Conservation (phyloP, 257 asterid species). For the Solanum dulcamara region DNA sequence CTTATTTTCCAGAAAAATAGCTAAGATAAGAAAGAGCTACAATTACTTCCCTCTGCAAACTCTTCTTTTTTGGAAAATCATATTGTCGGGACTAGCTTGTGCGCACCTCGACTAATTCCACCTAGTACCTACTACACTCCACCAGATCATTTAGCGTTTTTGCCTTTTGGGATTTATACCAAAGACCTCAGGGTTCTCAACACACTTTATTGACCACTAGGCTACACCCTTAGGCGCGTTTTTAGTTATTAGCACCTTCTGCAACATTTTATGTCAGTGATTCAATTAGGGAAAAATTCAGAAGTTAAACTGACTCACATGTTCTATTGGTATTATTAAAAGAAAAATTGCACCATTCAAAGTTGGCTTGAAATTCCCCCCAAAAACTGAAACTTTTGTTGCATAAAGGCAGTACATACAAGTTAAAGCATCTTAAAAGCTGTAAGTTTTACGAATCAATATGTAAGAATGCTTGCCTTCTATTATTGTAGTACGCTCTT, state of each 20-base stretch:
- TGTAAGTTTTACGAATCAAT: not conserved
- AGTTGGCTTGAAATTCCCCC: not conserved
- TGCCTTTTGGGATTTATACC: not conserved
- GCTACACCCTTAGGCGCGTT: not conserved
- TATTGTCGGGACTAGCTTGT: not conserved
- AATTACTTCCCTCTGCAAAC: not conserved
- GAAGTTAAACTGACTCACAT: not conserved
- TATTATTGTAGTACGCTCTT: slow-evolving; percentile 73
- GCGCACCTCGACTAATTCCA: not conserved
- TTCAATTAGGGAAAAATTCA: not conserved
- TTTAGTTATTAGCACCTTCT: not conserved
- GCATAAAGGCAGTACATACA: not conserved
- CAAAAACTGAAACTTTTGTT: not conserved
- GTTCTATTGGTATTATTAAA: not conserved
- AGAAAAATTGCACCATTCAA: not conserved
- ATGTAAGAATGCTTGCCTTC: slow-evolving; percentile 41
- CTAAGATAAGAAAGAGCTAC: not conserved
- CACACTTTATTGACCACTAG: not conserved
- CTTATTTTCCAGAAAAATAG: not conserved
- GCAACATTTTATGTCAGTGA: not conserved
- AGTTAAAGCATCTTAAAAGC: not conserved
- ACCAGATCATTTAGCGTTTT: not conserved
- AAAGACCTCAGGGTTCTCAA: not conserved
- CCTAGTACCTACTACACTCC: not conserved
- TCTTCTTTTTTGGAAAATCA: not conserved